Percentiles rank a stretch among this genome's conserved stretches.
Conservation (phyloP, 345 rosid species). For the Durio zibethinus region DNA sequence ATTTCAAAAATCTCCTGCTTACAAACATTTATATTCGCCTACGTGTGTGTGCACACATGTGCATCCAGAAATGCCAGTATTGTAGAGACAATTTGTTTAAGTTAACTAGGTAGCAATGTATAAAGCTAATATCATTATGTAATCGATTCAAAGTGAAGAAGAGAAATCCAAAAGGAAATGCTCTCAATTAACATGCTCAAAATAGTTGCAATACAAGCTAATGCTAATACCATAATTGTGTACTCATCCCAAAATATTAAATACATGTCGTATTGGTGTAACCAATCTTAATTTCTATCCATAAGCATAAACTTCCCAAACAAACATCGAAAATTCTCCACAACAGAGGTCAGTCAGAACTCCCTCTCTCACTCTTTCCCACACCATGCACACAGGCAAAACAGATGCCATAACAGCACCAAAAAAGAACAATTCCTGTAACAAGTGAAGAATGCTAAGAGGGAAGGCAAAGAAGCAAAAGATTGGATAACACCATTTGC, state of each 20-base stretch:
- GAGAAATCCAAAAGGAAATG: neutral
- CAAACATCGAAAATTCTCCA: neutral
- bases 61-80: neutral
- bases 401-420: neutral
- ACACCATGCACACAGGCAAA: neutral
- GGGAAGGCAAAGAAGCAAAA: neutral
- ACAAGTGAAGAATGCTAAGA: neutral
- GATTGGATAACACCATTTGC: slow-evolving; percentile 4
- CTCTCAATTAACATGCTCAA: neutral
- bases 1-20: neutral
- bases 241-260: neutral
- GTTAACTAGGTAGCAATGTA: neutral
- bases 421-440: neutral
- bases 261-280: neutral
- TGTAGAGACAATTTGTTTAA: neutral
- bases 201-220: neutral
- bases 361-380: neutral
- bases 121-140: neutral
- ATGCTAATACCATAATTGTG: neutral
- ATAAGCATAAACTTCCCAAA: neutral
- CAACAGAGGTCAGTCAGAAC: neutral
- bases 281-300: neutral
- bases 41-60: neutral
- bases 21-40: neutral
- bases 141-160: neutral